Conservation (phyloP, 2,329 filamentous ascomycete genomes). For the Trichoderma lentiforme region DNA sequence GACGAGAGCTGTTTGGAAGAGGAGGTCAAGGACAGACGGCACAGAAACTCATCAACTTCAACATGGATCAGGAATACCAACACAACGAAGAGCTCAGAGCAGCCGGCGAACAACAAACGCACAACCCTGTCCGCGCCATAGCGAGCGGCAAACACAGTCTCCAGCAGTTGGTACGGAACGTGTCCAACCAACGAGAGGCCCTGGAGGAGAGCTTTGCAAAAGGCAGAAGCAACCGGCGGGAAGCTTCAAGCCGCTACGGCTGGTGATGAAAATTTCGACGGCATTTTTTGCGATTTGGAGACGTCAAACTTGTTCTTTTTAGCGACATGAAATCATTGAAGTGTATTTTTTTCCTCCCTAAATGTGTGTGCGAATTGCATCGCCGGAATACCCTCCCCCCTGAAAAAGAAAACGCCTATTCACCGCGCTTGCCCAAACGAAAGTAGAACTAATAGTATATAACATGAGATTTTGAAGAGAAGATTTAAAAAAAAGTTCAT, state of each 20-base stretch:
- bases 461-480: not conserved
- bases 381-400: not conserved
- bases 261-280: conserved; percentile 49
- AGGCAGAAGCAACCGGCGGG: conserved; percentile 73
- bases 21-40: conserved; percentile 38
- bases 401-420: conserved; percentile 8
- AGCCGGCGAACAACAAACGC: conserved; percentile 65
- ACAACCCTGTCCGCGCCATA: conserved; percentile 82
- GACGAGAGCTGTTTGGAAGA: conserved; percentile 83
- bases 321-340: not conserved
- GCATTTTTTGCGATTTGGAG: not conserved
- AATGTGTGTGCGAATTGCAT: not conserved
- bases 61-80: conserved; percentile 82
- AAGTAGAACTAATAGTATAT: conserved; percentile 11
- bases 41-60: conserved; percentile 76
- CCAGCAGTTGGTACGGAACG: conserved; percentile 81
- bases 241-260: conserved; percentile 79
- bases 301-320: not conserved
- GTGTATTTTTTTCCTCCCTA: conserved; percentile 4
- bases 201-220: conserved; percentile 88
- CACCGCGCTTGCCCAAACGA: conserved; percentile 14
- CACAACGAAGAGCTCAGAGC: conserved; percentile 76
- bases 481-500: not conserved
- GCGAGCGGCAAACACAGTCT: conserved; percentile 82
- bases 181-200: conserved; percentile 77